Percentiles rank a stretch among this genome's conserved stretches.
Evolutionary conservation across 768 basidiomycete species (phyloP).

Genomic region (Tylopilus rubrobrunneus): DNA sequence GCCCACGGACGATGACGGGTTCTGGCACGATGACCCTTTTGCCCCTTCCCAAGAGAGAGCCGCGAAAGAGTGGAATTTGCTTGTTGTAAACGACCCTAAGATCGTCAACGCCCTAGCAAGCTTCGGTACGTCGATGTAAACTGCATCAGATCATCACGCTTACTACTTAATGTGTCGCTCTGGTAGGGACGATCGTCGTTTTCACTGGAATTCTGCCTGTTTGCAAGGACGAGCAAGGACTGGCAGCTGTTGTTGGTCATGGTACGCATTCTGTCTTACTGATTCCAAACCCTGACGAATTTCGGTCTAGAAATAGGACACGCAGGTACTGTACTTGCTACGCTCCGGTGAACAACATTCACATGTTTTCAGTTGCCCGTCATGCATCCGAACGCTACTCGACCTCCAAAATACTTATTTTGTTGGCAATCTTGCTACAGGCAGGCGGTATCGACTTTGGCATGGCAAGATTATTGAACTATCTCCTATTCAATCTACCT

Average conservation of each 20-base stretch:
- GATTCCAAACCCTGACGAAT: not conserved
- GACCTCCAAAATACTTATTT: conserved; percentile 37
- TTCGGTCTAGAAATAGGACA: conserved; percentile 69
- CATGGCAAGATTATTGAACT: conserved; percentile 44
- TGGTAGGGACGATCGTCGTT: conserved; percentile 69
- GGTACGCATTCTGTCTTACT: conserved; percentile 38
- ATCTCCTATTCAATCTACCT: conserved; percentile 64
- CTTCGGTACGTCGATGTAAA: conserved; percentile 44
- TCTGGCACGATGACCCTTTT: conserved; percentile 23
- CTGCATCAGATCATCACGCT: not conserved
- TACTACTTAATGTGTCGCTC: not conserved
- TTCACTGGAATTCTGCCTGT: conserved; percentile 87
- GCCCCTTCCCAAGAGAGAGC: conserved; percentile 14
- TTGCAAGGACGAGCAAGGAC: conserved; percentile 70
- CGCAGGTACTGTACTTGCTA: conserved; percentile 41
- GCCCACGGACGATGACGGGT: conserved; percentile 11
- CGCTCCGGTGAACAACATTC: not conserved
- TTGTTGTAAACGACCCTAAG: conserved; percentile 71
- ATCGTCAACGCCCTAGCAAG: conserved; percentile 75
- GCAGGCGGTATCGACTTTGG: conserved; percentile 53
- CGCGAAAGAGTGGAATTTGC: conserved; percentile 56
- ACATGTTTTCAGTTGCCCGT: conserved; percentile 45
- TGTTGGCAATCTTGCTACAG: conserved; percentile 40
- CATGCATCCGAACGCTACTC: conserved; percentile 51
- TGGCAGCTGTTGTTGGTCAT: conserved; percentile 83